A percentile compares a stretch with the other conserved stretches of the same genome.
Conservation (phyloP, 108 stramenopile species). For the Cyclotella sp. region DNA sequence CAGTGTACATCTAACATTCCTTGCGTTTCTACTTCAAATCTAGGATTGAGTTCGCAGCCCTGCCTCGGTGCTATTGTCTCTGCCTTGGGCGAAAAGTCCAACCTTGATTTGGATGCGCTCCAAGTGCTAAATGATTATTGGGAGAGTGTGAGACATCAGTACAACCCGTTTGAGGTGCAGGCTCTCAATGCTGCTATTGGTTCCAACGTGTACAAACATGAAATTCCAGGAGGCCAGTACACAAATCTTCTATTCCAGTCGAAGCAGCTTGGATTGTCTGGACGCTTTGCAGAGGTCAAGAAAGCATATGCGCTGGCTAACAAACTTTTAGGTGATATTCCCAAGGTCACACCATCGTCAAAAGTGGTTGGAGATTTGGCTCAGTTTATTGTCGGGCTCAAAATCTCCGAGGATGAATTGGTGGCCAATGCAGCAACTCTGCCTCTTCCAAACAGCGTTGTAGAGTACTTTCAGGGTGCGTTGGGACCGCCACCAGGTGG, state of each 20-base stretch:
- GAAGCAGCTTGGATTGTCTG: slow-evolving; percentile 76
- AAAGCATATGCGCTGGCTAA: slow-evolving; percentile 80
- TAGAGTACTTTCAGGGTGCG: slow-evolving; percentile 85
- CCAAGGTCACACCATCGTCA: slow-evolving; percentile 91
- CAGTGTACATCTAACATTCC: background rate
- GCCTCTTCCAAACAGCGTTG: slow-evolving; percentile 75
- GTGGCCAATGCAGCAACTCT: slow-evolving; percentile 64
- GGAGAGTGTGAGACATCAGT: slow-evolving; percentile 70
- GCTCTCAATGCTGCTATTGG: slow-evolving; percentile 68
- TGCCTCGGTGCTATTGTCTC: slow-evolving; percentile 78
- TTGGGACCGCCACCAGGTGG: slow-evolving; percentile 79
- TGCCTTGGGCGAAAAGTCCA: slow-evolving; percentile 66
- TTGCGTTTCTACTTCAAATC: background rate
- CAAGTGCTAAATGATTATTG: slow-evolving; percentile 73
- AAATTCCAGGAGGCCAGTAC: slow-evolving; percentile 82
- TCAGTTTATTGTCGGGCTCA: slow-evolving; percentile 80
- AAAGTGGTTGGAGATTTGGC: slow-evolving; percentile 91
- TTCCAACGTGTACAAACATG: slow-evolving; percentile 55
- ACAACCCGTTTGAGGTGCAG: slow-evolving; percentile 83
- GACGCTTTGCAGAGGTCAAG: slow-evolving; percentile 76
- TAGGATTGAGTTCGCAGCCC: slow-evolving; percentile 73
- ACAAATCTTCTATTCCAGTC: slow-evolving; percentile 91
- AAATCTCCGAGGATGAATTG: slow-evolving; percentile 68
- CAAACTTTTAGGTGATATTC: slow-evolving; percentile 84
- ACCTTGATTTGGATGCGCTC: slow-evolving; percentile 59